phyloP scores from a whole-genome alignment of 129 eudicot genomes.

The Centrapalus pauciflorus region DNA sequence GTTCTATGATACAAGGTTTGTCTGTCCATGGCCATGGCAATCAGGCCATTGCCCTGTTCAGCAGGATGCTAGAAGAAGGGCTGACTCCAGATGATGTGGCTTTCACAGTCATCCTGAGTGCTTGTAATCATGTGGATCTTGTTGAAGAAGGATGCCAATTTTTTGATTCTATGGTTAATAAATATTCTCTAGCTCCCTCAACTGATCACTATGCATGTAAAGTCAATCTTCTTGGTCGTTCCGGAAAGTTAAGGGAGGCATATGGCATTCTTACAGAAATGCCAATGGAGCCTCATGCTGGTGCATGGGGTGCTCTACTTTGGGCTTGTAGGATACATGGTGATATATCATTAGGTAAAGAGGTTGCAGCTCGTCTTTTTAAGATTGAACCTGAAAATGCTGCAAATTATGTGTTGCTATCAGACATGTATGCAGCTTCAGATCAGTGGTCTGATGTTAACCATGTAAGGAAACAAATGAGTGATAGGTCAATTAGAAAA shows the following conservation, averaged over 20 bases:
- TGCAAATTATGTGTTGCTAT: conserved; percentile 62
- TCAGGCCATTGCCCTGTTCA: conserved; percentile 49
- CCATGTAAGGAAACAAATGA: conserved; percentile 49
- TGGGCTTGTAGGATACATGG: conserved; percentile 66
- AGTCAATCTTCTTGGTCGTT: conserved; percentile 61
- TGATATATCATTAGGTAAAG: conserved; percentile 49
- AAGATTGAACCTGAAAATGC: conserved; percentile 56
- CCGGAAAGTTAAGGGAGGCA: conserved; percentile 55
- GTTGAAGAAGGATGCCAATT: conserved; percentile 53
- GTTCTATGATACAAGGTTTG: conserved; percentile 75
- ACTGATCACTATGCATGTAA: conserved; percentile 66
- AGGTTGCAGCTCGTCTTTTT: conserved; percentile 46
- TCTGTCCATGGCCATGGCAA: conserved; percentile 54
- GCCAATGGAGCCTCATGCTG: conserved; percentile 47
- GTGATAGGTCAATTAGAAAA: conserved; percentile 48
- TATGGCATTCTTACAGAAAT: conserved; percentile 42
- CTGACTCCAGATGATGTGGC: conserved; percentile 59
- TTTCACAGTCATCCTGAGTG: conserved; percentile 51
- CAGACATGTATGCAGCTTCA: conserved; percentile 66
- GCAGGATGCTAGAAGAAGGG: conserved; percentile 55
- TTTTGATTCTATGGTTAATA: conserved; percentile 36
- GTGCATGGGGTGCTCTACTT: conserved; percentile 85
- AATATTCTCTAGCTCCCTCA: conserved; percentile 39
- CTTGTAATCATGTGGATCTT: conserved; percentile 56
- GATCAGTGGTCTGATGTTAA: conserved; percentile 64